A percentile compares a stretch with the other conserved stretches of the same genome.
These are phyloP conservation scores for Turritis glabra DNA, from an alignment of 345 rosid genomes.

Conservation along the genomic window DNA sequence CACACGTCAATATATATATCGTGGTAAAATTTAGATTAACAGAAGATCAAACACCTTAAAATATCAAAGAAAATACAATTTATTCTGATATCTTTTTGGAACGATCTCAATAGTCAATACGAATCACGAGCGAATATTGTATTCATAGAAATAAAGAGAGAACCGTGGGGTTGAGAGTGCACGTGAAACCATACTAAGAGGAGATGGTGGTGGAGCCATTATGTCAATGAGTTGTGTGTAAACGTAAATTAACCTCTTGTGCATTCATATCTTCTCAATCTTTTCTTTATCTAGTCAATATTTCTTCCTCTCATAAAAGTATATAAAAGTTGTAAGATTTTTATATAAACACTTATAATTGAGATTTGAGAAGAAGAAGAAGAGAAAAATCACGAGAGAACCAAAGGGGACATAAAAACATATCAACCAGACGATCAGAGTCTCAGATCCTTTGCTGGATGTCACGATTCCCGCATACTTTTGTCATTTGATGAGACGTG, in stretches of 20 bases:
- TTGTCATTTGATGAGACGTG: slow-evolving; percentile 21
- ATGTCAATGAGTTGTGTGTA: slow-evolving; percentile 28
- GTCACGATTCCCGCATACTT: slow-evolving; percentile 22
- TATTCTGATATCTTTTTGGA: neutral
- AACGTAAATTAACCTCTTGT: slow-evolving; percentile 39
- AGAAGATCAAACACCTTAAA: neutral
- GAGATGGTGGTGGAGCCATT: slow-evolving; percentile 38
- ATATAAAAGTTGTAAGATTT: too few species aligned
- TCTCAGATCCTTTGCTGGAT: slow-evolving; percentile 29
- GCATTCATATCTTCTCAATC: slow-evolving; percentile 31
- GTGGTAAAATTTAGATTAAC: neutral
- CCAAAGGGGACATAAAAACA: slow-evolving; percentile 28
- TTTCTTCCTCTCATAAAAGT: slow-evolving; percentile 4
- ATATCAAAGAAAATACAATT: neutral
- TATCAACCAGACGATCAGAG: slow-evolving; percentile 15
- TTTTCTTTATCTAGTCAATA: neutral
- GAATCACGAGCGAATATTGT: neutral
- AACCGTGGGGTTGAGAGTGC: slow-evolving; percentile 22
- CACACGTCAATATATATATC: neutral
- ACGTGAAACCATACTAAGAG: slow-evolving; percentile 16
- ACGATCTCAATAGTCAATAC: neutral
- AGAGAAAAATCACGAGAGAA: neutral
- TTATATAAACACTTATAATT: too few species aligned
- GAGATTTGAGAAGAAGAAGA: neutral
- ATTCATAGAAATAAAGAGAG: slow-evolving; percentile 1